Percentiles rank a stretch among this genome's conserved stretches.
phyloP scores from a whole-genome alignment of 192 early-diverging fungal species.

The Phycomyces blakesleeanus region DNA sequence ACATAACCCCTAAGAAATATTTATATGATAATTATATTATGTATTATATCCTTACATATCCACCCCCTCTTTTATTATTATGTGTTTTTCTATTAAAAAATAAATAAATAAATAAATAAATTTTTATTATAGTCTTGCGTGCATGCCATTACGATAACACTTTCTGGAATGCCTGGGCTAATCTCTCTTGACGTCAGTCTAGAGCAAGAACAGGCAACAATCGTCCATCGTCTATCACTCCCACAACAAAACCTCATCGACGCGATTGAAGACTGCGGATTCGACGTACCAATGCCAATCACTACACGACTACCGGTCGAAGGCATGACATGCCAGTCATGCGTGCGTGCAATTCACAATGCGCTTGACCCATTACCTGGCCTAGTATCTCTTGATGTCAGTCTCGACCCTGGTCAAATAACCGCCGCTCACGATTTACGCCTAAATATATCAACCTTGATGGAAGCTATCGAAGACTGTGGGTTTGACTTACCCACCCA shows the following conservation, averaged over 20 bases:
- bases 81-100: background rate
- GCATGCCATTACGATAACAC: constrained; percentile 54
- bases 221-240: constrained; percentile 45
- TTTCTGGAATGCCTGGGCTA: constrained; percentile 51
- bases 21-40: too few species aligned
- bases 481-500: constrained; percentile 10
- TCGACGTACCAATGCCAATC: constrained; percentile 43
- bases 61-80: too few species aligned
- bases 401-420: constrained; percentile 48
- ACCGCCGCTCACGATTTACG: too few species aligned
- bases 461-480: constrained; percentile 13
- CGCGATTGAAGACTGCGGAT: constrained; percentile 68
- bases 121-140: constrained; percentile 57
- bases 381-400: constrained; percentile 38
- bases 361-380: constrained; percentile 56
- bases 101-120: background rate
- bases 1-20: background rate
- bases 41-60: too few species aligned
- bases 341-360: constrained; percentile 67
- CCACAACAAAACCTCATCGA: constrained; percentile 19
- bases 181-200: constrained; percentile 55
- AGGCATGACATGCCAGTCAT: constrained; percentile 88
- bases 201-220: constrained; percentile 35
- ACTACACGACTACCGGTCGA: constrained; percentile 38
- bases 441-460: background rate